phyloP scores from a whole-genome alignment of 2,329 filamentous ascomycete genomes.

The Aspergillus neoniger region DNA sequence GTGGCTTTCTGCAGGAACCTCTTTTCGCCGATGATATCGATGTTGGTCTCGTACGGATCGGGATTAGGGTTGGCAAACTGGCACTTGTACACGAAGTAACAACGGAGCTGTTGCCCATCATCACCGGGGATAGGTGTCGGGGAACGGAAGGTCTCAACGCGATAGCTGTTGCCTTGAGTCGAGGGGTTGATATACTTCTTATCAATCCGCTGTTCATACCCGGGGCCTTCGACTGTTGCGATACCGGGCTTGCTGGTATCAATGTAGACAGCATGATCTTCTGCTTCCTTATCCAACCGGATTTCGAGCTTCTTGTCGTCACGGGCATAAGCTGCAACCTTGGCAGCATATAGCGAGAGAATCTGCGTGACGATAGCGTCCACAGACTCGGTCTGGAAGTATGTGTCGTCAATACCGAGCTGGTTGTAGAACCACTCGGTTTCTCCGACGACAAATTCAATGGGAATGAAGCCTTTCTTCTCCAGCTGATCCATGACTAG shows the following conservation, averaged over 20 bases:
- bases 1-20: constrained; percentile 96
- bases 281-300: constrained; percentile 89
- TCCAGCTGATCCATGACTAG: constrained; percentile 78
- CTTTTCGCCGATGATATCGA: constrained; percentile 89
- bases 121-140: constrained; percentile 74
- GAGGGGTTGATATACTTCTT: constrained; percentile 89
- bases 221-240: constrained; percentile 74
- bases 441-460: constrained; percentile 78
- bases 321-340: constrained; percentile 88
- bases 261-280: constrained; percentile 96
- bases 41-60: constrained; percentile 73
- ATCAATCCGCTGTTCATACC: constrained; percentile 91
- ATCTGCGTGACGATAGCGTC: constrained; percentile 91
- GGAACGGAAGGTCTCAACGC: constrained; percentile 96
- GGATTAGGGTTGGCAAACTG: constrained; percentile 79
- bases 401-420: constrained; percentile 96
- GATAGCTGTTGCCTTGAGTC: constrained; percentile 72
- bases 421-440: constrained; percentile 97
- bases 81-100: constrained; percentile 99
- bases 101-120: constrained; percentile 81
- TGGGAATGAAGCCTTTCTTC: constrained; percentile 82
- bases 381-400: constrained; percentile 87
- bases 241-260: constrained; percentile 92
- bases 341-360: constrained; percentile 93
- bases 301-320: constrained; percentile 95